Conservation (phyloP, 805 yeast species). For the Schwanniomyces vanrijiae region DNA sequence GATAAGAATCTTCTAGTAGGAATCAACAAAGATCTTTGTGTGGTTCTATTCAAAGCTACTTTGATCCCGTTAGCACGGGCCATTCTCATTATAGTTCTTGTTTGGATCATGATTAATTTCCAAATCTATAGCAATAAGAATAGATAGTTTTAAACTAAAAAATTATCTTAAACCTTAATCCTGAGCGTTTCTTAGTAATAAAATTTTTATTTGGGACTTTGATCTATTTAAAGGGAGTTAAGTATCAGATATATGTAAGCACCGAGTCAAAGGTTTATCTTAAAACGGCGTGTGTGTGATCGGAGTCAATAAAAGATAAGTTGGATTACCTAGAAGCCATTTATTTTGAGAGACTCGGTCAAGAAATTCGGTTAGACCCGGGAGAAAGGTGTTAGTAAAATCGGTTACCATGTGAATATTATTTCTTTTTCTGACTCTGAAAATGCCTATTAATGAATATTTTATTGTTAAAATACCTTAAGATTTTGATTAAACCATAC, state of each 20-base stretch:
- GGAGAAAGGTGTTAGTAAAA: not conserved
- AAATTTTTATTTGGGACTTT: not conserved
- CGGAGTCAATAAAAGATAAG: not conserved
- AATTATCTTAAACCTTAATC: not conserved
- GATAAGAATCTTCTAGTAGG: slow-evolving; percentile 13
- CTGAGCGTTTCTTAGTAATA: not conserved
- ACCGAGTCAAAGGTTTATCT: not conserved
- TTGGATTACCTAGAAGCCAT: not conserved
- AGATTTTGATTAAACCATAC: not conserved
- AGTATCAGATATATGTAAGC: not conserved
- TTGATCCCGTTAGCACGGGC: slow-evolving; percentile 3
- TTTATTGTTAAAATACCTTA: not conserved
- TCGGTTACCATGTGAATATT: not conserved
- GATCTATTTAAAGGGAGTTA: not conserved
- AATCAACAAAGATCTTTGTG: not conserved
- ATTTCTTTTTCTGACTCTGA: not conserved
- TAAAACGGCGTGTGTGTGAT: not conserved
- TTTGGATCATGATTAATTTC: not conserved
- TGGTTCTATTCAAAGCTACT: not conserved
- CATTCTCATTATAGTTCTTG: not conserved
- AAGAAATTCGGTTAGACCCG: not conserved
- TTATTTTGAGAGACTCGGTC: not conserved
- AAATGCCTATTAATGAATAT: not conserved
- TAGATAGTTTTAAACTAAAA: not conserved
- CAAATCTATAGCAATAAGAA: not conserved